Base-by-base conservation (phyloP, 2,329 filamentous ascomycete genomes). In the Claviceps spartinae region DNA sequence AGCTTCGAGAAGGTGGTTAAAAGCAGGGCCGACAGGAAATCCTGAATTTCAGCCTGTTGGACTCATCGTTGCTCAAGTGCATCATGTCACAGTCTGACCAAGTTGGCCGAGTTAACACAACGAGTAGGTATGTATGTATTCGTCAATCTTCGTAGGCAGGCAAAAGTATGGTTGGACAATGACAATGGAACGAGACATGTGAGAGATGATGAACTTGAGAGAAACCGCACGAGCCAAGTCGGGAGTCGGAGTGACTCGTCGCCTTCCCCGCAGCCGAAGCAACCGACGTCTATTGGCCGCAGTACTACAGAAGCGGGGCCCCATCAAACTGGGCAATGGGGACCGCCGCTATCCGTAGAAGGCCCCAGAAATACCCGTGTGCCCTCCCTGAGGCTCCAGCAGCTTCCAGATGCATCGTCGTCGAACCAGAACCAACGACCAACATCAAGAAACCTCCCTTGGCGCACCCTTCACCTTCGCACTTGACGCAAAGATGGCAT, bases 391-490 rank as follows among this genome's bases (percentile, higher is more conserved):
- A 18, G 18, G 18, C 18, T 18, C 50, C 48, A 34, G 50, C 24
- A 48, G 18, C 38, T 52, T 52, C 50, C 40, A 48, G 45, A 44
- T 16, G 38, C 46, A 38, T 26, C 50, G 9, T 16, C 45, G 34
- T 16, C 24, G 18, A 16, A 16, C 37, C 7, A 40, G 50, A 48
- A 52, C n/a, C 4, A 37, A 48, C 50, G n/a, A 52, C 18, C 13
- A 14, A 34, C 50, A 18, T 14, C 38, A 20, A 22, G 50, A 48
- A 52, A 44, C 30, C 38, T 52, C 37, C 38, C 24, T 36, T 1
- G 18, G 9, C 24, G 14, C 9, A 8, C 16, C 42, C 18, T 5
- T 44, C 40, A 24, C 13, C 48, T 14, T 34, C 9, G 2, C 11
- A 13, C 8, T 34, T 26, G 49, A 41, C 49, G 43, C 44, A 24